Base-by-base conservation (phyloP, 257 asterid species). In the Salvia hispanica region DNA sequence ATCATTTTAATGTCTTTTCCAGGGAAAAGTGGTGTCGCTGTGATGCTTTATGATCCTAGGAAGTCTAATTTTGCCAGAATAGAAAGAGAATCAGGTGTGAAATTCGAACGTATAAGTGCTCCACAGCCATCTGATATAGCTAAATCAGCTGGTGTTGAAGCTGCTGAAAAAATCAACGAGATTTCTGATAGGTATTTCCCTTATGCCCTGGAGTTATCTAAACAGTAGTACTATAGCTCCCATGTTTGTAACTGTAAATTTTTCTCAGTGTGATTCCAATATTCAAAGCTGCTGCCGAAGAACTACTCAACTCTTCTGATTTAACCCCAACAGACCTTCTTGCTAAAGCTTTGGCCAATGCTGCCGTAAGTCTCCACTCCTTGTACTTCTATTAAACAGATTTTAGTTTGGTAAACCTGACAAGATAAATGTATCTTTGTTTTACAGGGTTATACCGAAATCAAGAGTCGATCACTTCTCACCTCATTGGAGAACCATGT, bases 61-160 rank as follows among this genome's bases (percentile, higher is more conserved):
- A 87, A 74, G 83, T 80, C 99, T 18, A 88, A 88, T 60, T 69
- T 91, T 73, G 79, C 96, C 33, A 91, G 75, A 83, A 94, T 94
- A 48, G 99, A 94, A 78, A 87, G 87, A 78, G 97, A 88, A 83
- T 84, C 96, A 6, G 99, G 99, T 79, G 90, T 94, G 61, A 91
- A 91, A 78, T 94, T 94, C 56, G 96, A 88, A 73, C 96, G 85
- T 21, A 68, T 87, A 34, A 80, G 93, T 79, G 99, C 99, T 67
- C 99, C 99, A 36, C 99, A 94, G 82, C 97, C 97, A 34, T 82
- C 96, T 74, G 96, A 94, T 78, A 80, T 94, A 76, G 99, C 99
- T 59, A 86, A 86, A 82, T 83, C 88, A 47, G 92, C 88, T 75
- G 97, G 96, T 52, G 81, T 77, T 62, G 95, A 83, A 66, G 97